phyloP scores from a whole-genome alignment of 2,329 filamentous ascomycete species.

The Fusarium protoensiforme region DNA sequence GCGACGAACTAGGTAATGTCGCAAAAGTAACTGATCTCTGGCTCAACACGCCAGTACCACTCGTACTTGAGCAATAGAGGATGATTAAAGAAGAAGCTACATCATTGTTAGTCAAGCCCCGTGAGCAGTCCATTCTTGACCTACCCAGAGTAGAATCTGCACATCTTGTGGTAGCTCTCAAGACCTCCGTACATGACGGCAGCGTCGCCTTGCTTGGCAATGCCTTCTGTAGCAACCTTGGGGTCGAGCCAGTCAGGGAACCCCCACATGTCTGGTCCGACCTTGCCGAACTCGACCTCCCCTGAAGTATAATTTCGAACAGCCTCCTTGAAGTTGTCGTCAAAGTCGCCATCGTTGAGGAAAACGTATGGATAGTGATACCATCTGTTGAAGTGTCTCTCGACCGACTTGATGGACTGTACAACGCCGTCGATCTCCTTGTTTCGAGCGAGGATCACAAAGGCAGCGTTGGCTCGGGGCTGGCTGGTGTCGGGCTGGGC shows the following conservation, averaged over 20 bases:
- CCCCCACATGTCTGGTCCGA: conserved; percentile 91
- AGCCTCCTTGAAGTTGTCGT: conserved; percentile 89
- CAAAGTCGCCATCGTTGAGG: conserved; percentile 97
- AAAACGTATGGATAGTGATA: conserved; percentile 99
- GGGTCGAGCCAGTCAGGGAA: conserved; percentile 96
- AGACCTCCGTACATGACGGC: conserved; percentile 99
- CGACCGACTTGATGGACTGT: conserved; percentile 96
- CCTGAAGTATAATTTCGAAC: conserved; percentile 91
- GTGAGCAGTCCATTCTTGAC: conserved; percentile 42
- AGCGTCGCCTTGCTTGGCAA: conserved; percentile 94
- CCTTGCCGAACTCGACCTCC: conserved; percentile 91
- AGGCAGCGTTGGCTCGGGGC: conserved; percentile 91
- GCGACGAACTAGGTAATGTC: conserved; percentile 90
- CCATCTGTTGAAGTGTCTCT: conserved; percentile 99
- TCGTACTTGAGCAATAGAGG: conserved; percentile 95
- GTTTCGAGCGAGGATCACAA: conserved; percentile 94
- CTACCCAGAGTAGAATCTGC: conserved; percentile 97
- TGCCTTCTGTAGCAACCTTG: conserved; percentile 94
- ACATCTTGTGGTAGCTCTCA: conserved; percentile 99
- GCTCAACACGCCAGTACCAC: conserved; percentile 99
- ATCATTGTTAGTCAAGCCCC: conserved; percentile 33
- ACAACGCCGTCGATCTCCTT: conserved; percentile 97
- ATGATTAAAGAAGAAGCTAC: conserved; percentile 95
- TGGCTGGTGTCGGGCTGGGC: conserved; percentile 81
- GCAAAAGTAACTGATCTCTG: conserved; percentile 99